Conservation (phyloP, 306 rosid genomes). For the Lithocarpus polystachyus region DNA sequence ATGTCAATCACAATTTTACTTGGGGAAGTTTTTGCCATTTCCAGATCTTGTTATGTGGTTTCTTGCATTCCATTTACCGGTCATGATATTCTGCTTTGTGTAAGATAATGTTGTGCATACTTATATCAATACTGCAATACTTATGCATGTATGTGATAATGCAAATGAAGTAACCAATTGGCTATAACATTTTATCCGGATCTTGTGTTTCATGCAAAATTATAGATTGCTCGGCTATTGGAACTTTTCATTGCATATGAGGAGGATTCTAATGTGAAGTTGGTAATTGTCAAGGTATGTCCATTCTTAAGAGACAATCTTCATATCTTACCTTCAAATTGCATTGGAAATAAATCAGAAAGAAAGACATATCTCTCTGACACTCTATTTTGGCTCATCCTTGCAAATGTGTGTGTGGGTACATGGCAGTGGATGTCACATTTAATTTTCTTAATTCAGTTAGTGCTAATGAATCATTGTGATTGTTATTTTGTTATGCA, state of each 20-base stretch:
- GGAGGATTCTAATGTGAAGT: conserved; percentile 56
- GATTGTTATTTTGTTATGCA: not conserved
- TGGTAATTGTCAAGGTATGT: conserved; percentile 71
- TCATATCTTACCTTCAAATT: not conserved
- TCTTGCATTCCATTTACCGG: not conserved
- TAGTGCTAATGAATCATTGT: no score
- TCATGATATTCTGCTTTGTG: not conserved
- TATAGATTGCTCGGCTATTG: conserved; percentile 62
- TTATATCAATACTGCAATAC: no score
- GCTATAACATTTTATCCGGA: not conserved
- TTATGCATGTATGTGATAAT: not conserved
- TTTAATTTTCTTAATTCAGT: not conserved
- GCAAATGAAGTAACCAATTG: not conserved
- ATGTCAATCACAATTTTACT: not conserved
- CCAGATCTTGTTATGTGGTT: not conserved
- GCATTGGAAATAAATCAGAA: not conserved
- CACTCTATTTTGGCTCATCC: no score
- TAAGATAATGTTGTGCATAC: not conserved
- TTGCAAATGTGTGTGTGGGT: no score
- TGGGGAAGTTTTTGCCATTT: not conserved
- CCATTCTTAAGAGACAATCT: conserved; percentile 3
- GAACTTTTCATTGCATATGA: conserved; percentile 57
- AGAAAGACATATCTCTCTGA: no score
- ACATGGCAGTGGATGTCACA: no score
- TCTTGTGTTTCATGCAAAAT: no score